A percentile compares a stretch with the other conserved stretches of the same genome.
phyloP scores from a whole-genome alignment of 139 green algal genomes.

The Chlorella vulgaris region DNA sequence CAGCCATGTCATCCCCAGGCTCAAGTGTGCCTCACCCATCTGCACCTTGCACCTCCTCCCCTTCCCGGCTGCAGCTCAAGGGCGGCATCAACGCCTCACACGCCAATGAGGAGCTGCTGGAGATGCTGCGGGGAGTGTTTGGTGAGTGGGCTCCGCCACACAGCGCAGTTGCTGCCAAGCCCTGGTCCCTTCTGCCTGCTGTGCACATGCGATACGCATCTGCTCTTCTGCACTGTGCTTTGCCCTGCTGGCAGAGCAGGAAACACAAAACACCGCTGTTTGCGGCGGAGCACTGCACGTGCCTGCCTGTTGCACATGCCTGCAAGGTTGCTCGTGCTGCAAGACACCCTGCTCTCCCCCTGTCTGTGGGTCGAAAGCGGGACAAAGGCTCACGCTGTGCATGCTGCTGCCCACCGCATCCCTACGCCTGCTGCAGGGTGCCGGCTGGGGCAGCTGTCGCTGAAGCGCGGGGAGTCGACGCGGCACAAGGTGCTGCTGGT shows the following conservation, averaged over 20 bases:
- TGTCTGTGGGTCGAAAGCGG: no score
- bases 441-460: slow-evolving; percentile 53
- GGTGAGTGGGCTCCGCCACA: not conserved
- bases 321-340: no score
- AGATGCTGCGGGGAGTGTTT: slow-evolving; percentile 56
- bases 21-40: no score
- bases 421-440: slow-evolving; percentile 17
- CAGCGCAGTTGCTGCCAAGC: no score
- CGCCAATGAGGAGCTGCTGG: slow-evolving; percentile 59
- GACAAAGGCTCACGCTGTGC: not conserved
- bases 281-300: no score
- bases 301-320: no score
- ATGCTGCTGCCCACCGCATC: not conserved
- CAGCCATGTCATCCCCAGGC: no score
- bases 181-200: not conserved
- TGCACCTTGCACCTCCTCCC: slow-evolving; percentile 41
- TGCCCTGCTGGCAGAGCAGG: no score
- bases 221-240: no score
- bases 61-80: slow-evolving; percentile 26
- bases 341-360: no score
- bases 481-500: slow-evolving; percentile 57
- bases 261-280: no score
- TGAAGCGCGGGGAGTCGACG: slow-evolving; percentile 52
- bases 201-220: no score
- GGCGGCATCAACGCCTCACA: slow-evolving; percentile 28